Base-by-base conservation (phyloP, 768 basidiomycete species). In the Gloeopeniophorella convolvens region DNA sequence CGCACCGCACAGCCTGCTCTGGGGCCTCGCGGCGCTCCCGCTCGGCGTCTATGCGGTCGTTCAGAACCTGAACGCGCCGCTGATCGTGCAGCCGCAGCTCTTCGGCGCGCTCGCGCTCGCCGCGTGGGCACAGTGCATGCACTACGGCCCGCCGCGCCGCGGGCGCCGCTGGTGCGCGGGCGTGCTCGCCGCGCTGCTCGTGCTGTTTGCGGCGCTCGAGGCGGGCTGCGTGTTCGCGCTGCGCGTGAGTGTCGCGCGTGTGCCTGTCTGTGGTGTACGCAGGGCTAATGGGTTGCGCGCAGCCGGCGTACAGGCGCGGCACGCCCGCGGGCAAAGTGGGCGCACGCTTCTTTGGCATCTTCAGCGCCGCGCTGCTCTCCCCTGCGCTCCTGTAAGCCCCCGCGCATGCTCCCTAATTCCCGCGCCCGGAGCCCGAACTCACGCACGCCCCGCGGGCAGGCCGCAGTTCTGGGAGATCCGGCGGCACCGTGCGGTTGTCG, bases 381-480 rank as follows among this genome's bases (percentile, higher is more conserved):
- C 60, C 73, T 4, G 75, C 68, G 0, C 62, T 79, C 9, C 48
- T 77, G 75, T 76, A 55, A 50, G 65, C 63, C 5, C 2, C 15
- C 26, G 11, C 11, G 1, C 23, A 10, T 10, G 13, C 42, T 5
- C 11, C 12, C 7, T n/a, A n/a, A n/a, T 12, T 42, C 11, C 7
- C 27, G 13, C 39, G 20, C 36, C 15, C 27, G 8, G 16, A n/a
- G 11, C 12, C 35, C 24, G 15, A 20, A 26, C 43, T 50, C 32
- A 47, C 39, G 4, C n/a, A 12, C 50, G n/a, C 21, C 26, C 70
- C 20, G n/a, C n/a, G n/a, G 12, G 35, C 27, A 69, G 70, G 1
- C 79, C 89, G 0, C 88, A 91, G 63, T 90, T 83, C 59, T 79
- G 74, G 63, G 85, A 89, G 61, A 89, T 91, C 37, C 83, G 75